phyloP scores from a whole-genome alignment of 2,329 filamentous ascomycete species.

The Fusarium sp. region DNA sequence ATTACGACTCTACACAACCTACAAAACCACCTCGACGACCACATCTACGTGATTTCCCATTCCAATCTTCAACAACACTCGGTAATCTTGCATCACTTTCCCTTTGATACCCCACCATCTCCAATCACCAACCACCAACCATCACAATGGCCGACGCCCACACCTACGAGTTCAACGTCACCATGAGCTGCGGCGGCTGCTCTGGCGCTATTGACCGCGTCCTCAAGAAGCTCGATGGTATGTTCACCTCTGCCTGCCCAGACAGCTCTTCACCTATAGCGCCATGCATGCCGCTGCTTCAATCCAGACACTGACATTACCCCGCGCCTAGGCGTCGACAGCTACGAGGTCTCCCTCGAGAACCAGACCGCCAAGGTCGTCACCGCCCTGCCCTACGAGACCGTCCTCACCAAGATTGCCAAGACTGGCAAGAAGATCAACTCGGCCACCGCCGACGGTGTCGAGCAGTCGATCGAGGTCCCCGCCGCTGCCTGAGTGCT shows the following conservation, averaged over 20 bases:
- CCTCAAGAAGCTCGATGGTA: slow-evolving; percentile 91
- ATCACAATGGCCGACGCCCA: slow-evolving; percentile 78
- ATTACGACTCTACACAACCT: not conserved
- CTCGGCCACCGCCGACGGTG: slow-evolving; percentile 77
- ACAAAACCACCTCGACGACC: not conserved
- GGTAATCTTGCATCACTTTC: slow-evolving; percentile 7
- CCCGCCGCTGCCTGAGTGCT: slow-evolving; percentile 48
- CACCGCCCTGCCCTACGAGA: slow-evolving; percentile 80
- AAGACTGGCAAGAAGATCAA: slow-evolving; percentile 97
- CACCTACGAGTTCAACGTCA: slow-evolving; percentile 94
- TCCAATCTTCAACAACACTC: slow-evolving; percentile 3
- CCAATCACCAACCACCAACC: slow-evolving; percentile 17
- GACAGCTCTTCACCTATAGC: not conserved
- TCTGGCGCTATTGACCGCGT: slow-evolving; percentile 93
- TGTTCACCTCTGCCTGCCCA: slow-evolving; percentile 42
- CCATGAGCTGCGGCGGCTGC: slow-evolving; percentile 96
- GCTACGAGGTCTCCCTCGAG: slow-evolving; percentile 88
- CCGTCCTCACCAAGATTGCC: slow-evolving; percentile 87
- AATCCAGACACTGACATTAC: slow-evolving; percentile 15
- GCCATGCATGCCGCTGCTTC: not conserved
- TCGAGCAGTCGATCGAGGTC: slow-evolving; percentile 63
- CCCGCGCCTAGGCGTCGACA: slow-evolving; percentile 78
- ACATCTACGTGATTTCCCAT: not conserved
- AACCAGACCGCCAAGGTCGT: slow-evolving; percentile 84
- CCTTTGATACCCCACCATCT: slow-evolving; percentile 34